Evolutionary conservation across 352 stramenopile genomes (phyloP).

Genomic region (Phytophthora vignae): DNA sequence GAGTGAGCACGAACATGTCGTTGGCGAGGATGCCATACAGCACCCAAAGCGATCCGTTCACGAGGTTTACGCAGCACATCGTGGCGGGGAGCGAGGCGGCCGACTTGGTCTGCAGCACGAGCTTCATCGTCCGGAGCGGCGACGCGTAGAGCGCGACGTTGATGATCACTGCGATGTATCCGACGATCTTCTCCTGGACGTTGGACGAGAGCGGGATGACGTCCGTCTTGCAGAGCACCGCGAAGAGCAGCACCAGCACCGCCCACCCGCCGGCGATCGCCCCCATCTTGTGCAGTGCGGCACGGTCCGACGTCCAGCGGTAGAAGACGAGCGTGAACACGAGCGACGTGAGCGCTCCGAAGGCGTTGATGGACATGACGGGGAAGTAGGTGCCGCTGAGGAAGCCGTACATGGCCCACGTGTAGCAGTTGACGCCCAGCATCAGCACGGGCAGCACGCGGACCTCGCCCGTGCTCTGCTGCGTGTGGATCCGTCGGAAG

Average conservation of each 20-base stretch:
- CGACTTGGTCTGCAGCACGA: slow-evolving; percentile 43
- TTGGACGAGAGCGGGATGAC: slow-evolving; percentile 16
- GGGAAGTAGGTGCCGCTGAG: slow-evolving; percentile 38
- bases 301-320: slow-evolving; percentile 31
- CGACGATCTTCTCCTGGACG: slow-evolving; percentile 37
- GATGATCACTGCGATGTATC: slow-evolving; percentile 36
- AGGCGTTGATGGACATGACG: slow-evolving; percentile 40
- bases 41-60: slow-evolving; percentile 37
- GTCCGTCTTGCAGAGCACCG: slow-evolving; percentile 24
- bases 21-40: slow-evolving; percentile 32
- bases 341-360: slow-evolving; percentile 37
- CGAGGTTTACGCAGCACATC: slow-evolving; percentile 40
- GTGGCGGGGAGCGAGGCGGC: slow-evolving; percentile 35
- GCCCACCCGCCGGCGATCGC: slow-evolving; percentile 1
- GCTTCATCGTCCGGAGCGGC: slow-evolving; percentile 40
- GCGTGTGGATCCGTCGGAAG: slow-evolving; percentile 39
- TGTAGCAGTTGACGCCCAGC: slow-evolving; percentile 44
- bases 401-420: slow-evolving; percentile 38
- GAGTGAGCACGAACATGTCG: slow-evolving; percentile 44
- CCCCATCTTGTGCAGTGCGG: slow-evolving; percentile 29
- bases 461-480: slow-evolving; percentile 39
- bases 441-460: slow-evolving; percentile 40
- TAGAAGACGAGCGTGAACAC: slow-evolving; percentile 42
- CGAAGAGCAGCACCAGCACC: slow-evolving; percentile 22
- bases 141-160: slow-evolving; percentile 41